Evolutionary conservation across 148 eudicot genomes (phyloP), one percentile per base, ranked within the genome.

Genomic region (Cornus kousa): DNA sequence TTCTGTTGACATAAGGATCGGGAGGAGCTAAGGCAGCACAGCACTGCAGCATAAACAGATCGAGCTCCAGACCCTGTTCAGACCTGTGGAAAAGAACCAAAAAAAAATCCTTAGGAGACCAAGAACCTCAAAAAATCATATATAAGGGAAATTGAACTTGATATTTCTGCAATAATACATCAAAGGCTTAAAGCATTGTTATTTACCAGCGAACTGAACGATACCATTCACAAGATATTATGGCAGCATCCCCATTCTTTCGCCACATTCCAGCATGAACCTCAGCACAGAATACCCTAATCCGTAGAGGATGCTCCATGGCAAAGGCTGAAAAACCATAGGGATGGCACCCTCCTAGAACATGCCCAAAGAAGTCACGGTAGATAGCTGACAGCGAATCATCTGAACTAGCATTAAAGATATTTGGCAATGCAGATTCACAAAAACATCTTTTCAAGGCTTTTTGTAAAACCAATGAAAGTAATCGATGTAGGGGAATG

Each of bases 1-100:
- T 83, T 84, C 97, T 86, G 50, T 60, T 84, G 74, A 91, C 89
- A 87, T 80, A 96, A 75, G 82, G 91, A 87, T 96, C 99, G 68
- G 95, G 88, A 33, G 99, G 99, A 80, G 98, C 98, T 87, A 96
- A 84, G 79, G 99, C 98, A 85, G 98, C 99, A 91, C 98, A 96
- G 71, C 97, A 83, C 82, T 96, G 99, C 68, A 96, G 86, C 81
- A 92, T 85, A 85, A 96, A 90, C 12, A 94, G 85, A 88, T 94
- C 93, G 85, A 92, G 89, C 85, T 97, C 99, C 62, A 91, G 85
- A 72, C 86, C 93, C 78, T 89, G 94, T 69, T 87, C 93, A 78
- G 92, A 91, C 99, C 99, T 97, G 93, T 82, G 87, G 70, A 74
- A 71, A 72, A 50, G 55, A 57, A 78, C 65, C 46, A 76, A 31